Evolutionary conservation across 345 rosid species (phyloP).

Genomic region (Eutrema yunnanense): DNA sequence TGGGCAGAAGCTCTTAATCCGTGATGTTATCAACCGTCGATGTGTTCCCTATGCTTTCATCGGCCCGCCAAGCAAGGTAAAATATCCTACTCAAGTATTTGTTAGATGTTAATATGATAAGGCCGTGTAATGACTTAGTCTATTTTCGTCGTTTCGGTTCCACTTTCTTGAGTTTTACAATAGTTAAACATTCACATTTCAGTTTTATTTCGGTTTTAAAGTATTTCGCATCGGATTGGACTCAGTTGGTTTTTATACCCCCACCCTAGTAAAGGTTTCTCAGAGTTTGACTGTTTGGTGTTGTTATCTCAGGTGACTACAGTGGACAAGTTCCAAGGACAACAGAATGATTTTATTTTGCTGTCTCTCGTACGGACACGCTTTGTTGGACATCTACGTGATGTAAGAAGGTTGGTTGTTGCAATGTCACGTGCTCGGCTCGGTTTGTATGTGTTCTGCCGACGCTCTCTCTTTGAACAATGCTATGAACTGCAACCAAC

Average conservation of each 20-base stretch:
- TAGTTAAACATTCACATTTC: too few relatives aligned
- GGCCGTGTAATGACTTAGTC: not conserved
- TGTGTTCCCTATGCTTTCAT: constrained; percentile 80
- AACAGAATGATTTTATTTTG: constrained; percentile 90
- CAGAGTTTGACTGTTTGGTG: not conserved
- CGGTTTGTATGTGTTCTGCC: constrained; percentile 84
- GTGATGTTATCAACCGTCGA: constrained; percentile 91
- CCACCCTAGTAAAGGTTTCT: too few relatives aligned
- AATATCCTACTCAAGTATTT: not conserved
- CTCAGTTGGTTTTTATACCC: too few relatives aligned
- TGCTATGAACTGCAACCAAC: constrained; percentile 98
- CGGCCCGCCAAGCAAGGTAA: constrained; percentile 97
- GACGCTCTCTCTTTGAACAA: constrained; percentile 87
- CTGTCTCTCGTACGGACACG: constrained; percentile 94
- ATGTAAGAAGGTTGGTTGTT: constrained; percentile 90
- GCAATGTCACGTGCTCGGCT: constrained; percentile 99
- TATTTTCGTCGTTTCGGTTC: not conserved
- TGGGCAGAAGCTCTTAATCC: constrained; percentile 96
- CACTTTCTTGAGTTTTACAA: too few relatives aligned
- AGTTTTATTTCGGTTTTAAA: too few relatives aligned
- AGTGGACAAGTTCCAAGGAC: constrained; percentile 99
- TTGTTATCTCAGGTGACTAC: constrained; percentile 63
- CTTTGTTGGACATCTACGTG: constrained; percentile 97
- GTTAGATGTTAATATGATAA: not conserved
- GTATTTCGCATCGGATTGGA: too few relatives aligned